Evolutionary conservation across 306 rosid species (phyloP), one percentile per base, ranked within the genome.

Genomic region (Oxytropis ochrocephala): DNA sequence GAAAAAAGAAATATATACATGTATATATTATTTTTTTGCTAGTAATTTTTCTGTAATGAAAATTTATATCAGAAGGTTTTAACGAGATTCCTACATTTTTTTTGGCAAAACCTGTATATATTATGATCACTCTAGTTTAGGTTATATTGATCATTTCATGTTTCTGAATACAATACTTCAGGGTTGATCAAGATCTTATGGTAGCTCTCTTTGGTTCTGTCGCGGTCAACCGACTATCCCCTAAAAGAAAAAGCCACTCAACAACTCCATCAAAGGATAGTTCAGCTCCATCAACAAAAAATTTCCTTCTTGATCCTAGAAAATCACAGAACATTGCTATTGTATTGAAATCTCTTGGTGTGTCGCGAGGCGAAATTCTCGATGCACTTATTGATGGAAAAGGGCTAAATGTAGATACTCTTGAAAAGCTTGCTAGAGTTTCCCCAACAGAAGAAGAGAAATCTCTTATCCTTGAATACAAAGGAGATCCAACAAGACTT

Each of bases 321-420:
- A 91, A 83, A 67, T 95, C 99, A 1, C 99, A 95, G 50, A 95
- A 91, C 85, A 77, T 76, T 57, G 97, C 99, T 5, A 95, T 95
- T 69, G 84, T 89, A 43, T 59, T 95, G 58, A 91, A 82, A 56
- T 91, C 97, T 48, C 49, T 95, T 14, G 73, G 80, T 6, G 68
- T 87, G 16, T 85, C 96, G 4, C 81, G 81, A 7, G 64, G 30
- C 35, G 95, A 86, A 41, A 72, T 89, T 29, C 36, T 95, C 6
- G 92, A 87, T 3, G 91, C 90, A 32, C 87, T 95, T 5, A 38
- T 47, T 36, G 95, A 87, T 58, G 99, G 99, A 9, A 86, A 86
- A 38, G 96, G 95, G 62, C 82, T 95, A 1, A 78, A 78, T 32
- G 62, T 73, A 10, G 99, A 91, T 0, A 78, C 72, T 36, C 84